Conservation (phyloP, 306 rosid genomes). For the Ormosia semicastrata region DNA sequence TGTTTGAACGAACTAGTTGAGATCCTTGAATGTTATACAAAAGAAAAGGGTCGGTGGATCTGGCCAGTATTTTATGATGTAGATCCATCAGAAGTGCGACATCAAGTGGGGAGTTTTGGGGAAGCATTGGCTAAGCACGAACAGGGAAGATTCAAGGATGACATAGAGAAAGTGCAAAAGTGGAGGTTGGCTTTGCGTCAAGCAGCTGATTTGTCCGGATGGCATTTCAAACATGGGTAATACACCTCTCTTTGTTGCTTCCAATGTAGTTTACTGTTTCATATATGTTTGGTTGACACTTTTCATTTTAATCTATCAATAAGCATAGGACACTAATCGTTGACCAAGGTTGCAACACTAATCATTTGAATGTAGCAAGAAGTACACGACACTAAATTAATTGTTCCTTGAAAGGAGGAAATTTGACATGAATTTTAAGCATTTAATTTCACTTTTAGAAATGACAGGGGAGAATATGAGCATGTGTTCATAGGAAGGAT, state of each 20-base stretch:
- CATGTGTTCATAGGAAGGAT: not conserved
- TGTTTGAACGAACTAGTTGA: not conserved
- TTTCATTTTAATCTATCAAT: too few species aligned
- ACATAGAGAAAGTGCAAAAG: not conserved
- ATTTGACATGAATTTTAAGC: not conserved
- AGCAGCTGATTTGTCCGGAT: not conserved
- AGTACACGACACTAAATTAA: too few species aligned
- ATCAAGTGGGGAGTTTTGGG: not conserved
- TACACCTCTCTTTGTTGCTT: not conserved
- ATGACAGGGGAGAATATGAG: not conserved
- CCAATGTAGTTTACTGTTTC: too few species aligned
- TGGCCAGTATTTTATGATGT: not conserved
- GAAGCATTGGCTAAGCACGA: not conserved
- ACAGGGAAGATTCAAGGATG: not conserved
- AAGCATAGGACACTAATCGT: too few species aligned
- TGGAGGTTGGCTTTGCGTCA: not conserved
- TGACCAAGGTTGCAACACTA: too few species aligned
- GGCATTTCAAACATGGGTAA: not conserved
- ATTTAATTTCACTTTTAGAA: not conserved
- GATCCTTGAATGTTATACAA: not conserved
- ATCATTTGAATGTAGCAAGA: too few species aligned
- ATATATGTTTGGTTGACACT: not conserved
- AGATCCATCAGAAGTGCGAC: not conserved
- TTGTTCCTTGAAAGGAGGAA: not conserved
- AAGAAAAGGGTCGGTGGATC: not conserved